Evolutionary conservation across 208 protist species (phyloP), one percentile per base, ranked within the genome.

Genomic region (Trypanosoma cruzi): DNA sequence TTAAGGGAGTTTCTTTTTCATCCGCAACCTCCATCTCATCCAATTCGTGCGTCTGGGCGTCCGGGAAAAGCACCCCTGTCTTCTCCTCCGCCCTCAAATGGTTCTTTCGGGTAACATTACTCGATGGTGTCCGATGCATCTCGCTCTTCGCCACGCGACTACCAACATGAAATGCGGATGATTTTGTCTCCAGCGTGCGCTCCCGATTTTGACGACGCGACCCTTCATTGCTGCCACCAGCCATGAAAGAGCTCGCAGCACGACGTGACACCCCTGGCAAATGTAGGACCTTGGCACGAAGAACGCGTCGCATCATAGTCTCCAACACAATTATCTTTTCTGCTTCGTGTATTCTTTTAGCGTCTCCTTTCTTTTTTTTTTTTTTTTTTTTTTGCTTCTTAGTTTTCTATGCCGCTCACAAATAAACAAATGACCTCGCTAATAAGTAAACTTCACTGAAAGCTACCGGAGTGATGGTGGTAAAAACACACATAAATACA

Each of bases 51-150:
- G 22, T 28, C 31, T 74, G 69, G 26, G 71, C 65, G 50, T 77
- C 71, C 4, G 71, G 71, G 42, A 77, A 77, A 44, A 77, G 71
- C n/a, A 77, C 22, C 48, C 69, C n/a, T n/a, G 62, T 22, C 14
- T 67, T 50, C 52, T 56, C 52, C 22, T 53, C 20, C 36, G 34
- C 16, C 10, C n/a, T 18, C 48, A 26, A 36, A 20, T 29, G 32
- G 18, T 29, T 29, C 10, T 64, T 55, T 34, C 46, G 56, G 52
- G 10, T 14, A 5, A 2, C 46, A n/a, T 0, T 32, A n/a, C 61
- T 26, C 14, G 31, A 71, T 24, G 56, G 22, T 14, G 20, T 6
- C 0, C 32, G 66, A 44, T 13, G 18, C 24, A 31, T 24, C 13
- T 63, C 57, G 2, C 10, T 5, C 7, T 32, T 56, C 11, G n/a